Base-by-base conservation (phyloP, 768 basidiomycete species). In the Naganishia kalamii region DNA sequence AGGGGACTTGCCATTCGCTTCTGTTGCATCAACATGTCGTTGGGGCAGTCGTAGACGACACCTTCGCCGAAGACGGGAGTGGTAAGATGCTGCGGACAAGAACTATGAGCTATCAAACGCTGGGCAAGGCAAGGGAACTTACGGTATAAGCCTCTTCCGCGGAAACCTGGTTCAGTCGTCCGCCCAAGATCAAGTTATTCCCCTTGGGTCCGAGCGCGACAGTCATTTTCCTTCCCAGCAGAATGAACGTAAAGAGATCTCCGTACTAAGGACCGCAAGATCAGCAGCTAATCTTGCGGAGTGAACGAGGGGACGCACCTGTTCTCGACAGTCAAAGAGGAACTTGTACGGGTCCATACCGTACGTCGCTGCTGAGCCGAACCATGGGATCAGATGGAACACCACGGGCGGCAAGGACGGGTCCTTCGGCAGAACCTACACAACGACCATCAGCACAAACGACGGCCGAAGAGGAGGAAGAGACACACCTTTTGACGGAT, bases 11-110 rank as follows among this genome's bases (percentile, higher is more conserved):
- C 88, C 74, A 97, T 97, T 76, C 88, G 89, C 83, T 99, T 99
- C 78, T 99, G 96, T 73, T 99, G 92, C 93, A 99, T 98, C 79
- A 99, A 87, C 48, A 89, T 80, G 50, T 93, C 89, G 77, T 98
- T 98, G 33, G 96, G 94, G 57, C 90, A 86, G 71, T 98, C 96
- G 76, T 98, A 99, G 12, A 97, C 93, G 49, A 99, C 96, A 50
- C 90, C 93, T 74, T 91, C 92, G 48, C 96, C 96, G 73, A 99
- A 99, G 13, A 98, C 87, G 4, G 94, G 94, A 0, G 88, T 93
- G 0, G 92, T 94, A 48, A 93, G 80, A 74, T 89, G 88, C 92
- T 94, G 70, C 15, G 51, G n/a, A 27, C 67, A 30, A 64, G 63
- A 21, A 27, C 21, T 32, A 29, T 47, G 10, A 33, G 62, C n/a